A percentile compares a stretch with the other conserved stretches of the same genome.
Evolutionary conservation across 495 filamentous ascomycete genomes (phyloP).

Genomic region (Physcia stellaris): DNA sequence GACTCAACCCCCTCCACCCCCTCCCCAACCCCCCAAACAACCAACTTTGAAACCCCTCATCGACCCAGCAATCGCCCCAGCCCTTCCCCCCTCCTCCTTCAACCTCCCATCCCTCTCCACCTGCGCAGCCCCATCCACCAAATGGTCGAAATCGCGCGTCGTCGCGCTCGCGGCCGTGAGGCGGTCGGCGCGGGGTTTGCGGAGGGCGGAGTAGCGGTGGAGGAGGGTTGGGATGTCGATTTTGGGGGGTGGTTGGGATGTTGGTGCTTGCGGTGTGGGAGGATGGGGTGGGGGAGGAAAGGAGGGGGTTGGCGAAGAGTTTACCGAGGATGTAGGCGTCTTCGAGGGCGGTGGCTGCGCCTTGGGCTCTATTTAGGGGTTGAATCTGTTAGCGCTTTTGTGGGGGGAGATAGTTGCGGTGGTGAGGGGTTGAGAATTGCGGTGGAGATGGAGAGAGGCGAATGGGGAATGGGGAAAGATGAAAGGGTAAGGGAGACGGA

Average conservation of each 20-base stretch:
- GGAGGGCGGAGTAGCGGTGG: background rate
- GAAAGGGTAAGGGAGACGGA: too few relatives aligned
- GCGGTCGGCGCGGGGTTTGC: background rate
- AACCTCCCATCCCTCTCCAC: background rate
- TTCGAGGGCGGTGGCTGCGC: background rate
- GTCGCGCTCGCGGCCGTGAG: background rate
- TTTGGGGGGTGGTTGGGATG: too few relatives aligned
- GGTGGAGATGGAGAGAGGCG: too few relatives aligned
- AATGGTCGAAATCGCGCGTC: background rate
- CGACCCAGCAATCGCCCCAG: too few relatives aligned
- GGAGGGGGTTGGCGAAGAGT: background rate
- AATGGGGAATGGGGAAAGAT: too few relatives aligned
- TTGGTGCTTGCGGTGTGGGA: too few relatives aligned
- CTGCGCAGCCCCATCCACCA: background rate
- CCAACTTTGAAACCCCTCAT: conserved; percentile 31
- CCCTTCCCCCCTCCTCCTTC: conserved; percentile 22
- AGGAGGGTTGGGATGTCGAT: background rate
- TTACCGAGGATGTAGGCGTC: background rate
- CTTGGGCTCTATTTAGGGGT: background rate
- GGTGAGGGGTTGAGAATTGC: background rate
- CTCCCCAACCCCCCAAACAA: too few relatives aligned
- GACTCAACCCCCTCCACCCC: too few relatives aligned
- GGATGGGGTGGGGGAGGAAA: too few relatives aligned
- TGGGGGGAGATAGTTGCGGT: background rate
- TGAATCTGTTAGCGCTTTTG: background rate